Conservation (phyloP, 768 basidiomycete genomes). For the Strobilomyces echinocephalus region DNA sequence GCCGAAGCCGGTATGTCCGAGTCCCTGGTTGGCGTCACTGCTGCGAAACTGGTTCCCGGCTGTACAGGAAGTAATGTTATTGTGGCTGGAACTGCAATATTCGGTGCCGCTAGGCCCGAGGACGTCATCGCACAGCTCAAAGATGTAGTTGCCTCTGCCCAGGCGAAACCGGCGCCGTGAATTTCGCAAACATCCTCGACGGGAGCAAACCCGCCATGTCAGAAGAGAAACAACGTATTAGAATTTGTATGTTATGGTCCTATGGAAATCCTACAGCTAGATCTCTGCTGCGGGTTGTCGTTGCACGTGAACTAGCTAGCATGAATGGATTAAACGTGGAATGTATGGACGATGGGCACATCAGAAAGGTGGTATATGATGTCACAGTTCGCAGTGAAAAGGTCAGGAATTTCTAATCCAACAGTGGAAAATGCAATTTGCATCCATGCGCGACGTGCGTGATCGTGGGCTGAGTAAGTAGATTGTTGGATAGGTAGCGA, state of each 20-base stretch:
- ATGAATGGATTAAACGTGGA: conserved; percentile 14
- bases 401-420: conserved; percentile 29
- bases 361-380: conserved; percentile 29
- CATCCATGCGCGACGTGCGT: conserved; percentile 26
- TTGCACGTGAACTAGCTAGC: conserved; percentile 13
- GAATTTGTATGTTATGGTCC: conserved; percentile 25
- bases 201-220: not conserved
- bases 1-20: conserved; percentile 72
- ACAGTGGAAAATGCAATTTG: conserved; percentile 24
- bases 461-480: conserved; percentile 23
- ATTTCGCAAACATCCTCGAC: not conserved
- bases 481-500: conserved; percentile 23
- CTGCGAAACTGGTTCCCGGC: not conserved
- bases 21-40: not conserved
- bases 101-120: conserved; percentile 73
- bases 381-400: conserved; percentile 25
- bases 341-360: conserved; percentile 22
- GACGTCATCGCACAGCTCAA: conserved; percentile 73
- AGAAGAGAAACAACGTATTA: conserved; percentile 17
- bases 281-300: conserved; percentile 5
- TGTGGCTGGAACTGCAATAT: conserved; percentile 96
- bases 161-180: conserved; percentile 38
- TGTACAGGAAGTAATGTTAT: conserved; percentile 90
- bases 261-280: conserved; percentile 16
- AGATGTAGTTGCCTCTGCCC: conserved; percentile 62